Evolutionary conservation across 1,139 yeast genomes (phyloP), one percentile per base, ranked within the genome.

Genomic region (Taiozyma sp.): DNA sequence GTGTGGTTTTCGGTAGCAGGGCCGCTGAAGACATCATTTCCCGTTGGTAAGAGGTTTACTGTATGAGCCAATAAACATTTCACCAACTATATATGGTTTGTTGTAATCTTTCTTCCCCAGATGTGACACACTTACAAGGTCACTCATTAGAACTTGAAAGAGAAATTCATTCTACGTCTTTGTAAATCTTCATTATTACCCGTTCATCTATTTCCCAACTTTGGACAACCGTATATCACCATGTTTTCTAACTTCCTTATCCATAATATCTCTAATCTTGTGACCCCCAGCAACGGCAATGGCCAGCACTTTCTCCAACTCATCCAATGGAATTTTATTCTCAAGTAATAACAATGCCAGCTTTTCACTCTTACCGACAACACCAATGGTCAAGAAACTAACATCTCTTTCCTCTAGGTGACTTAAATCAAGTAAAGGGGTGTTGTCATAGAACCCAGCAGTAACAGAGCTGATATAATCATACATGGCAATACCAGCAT

Each of bases 401-500:
- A 92, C 79, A 56, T 91, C 97, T 50, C 73, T 75, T 65, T 91
- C 97, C 67, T 95, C 99, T 55, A 88, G 68, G 12, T 84, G 75
- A 65, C 88, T 90, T 51, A 93, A 79, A 66, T 93, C 99, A 52
- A 93, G 72, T 54, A 93, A 71, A 14, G 96, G 91, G 14, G 82
- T 78, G 53, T 80, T 81, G 59, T 87, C 93, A 63, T 83, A 85
- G 41, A 89, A 70, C 0, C 97, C 98, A 8, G 92, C 88, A 38
- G 86, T 78, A 38, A 90, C 78, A 4, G 96, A 84, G 48, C 91
- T 80, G 14, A 93, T 87, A 65, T 89, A 92, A 66, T 93, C 98
- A 64, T 87, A 87, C 89, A 93, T 86, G 19, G 97, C 88, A 44
- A 93, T 84, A 45, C 99, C 99, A 1, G 98, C 97, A 70, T 95